These are phyloP conservation scores for Zygotorulaspora mrakii DNA, from an alignment of 1,139 yeast genomes.

Conservation along the genomic window DNA sequence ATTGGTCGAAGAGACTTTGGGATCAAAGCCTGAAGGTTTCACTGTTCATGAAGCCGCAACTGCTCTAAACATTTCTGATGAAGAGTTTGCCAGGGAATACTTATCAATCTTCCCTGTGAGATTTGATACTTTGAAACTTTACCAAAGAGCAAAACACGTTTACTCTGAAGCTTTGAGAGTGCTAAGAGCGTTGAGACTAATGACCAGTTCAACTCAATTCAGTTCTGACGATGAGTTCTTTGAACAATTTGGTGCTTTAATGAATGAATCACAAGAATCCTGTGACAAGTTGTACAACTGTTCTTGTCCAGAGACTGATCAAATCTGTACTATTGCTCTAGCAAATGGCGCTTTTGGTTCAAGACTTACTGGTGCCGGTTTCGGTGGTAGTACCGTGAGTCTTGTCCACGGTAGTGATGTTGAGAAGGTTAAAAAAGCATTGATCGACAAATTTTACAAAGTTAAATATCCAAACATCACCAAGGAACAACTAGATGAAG, in stretches of 20 bases:
- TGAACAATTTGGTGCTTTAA: slow-evolving; percentile 47
- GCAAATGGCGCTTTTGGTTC: slow-evolving; percentile 61
- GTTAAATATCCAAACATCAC: slow-evolving; percentile 48
- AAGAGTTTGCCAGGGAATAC: slow-evolving; percentile 46
- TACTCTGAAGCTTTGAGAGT: slow-evolving; percentile 63
- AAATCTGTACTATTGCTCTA: slow-evolving; percentile 51
- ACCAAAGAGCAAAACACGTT: slow-evolving; percentile 61
- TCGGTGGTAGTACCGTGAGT: slow-evolving; percentile 73
- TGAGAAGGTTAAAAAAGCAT: slow-evolving; percentile 44
- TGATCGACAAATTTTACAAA: slow-evolving; percentile 49
- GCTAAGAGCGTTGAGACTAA: slow-evolving; percentile 46
- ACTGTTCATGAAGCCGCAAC: slow-evolving; percentile 49
- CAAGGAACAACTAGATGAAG: slow-evolving; percentile 45
- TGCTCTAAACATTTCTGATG: slow-evolving; percentile 43
- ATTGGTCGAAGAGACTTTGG: slow-evolving; percentile 42
- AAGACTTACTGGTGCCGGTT: slow-evolving; percentile 77
- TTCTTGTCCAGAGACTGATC: slow-evolving; percentile 53
- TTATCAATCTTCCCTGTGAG: slow-evolving; percentile 55
- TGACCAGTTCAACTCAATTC: slow-evolving; percentile 28
- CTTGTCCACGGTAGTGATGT: slow-evolving; percentile 49
- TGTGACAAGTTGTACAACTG: slow-evolving; percentile 50
- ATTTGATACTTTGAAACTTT: slow-evolving; percentile 52
- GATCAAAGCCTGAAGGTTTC: slow-evolving; percentile 45
- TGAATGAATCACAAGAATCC: slow-evolving; percentile 60
- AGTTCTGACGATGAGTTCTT: slow-evolving; percentile 35